These are phyloP conservation scores for Galerina marginata DNA, from an alignment of 768 basidiomycete genomes.

Conservation along the genomic window DNA sequence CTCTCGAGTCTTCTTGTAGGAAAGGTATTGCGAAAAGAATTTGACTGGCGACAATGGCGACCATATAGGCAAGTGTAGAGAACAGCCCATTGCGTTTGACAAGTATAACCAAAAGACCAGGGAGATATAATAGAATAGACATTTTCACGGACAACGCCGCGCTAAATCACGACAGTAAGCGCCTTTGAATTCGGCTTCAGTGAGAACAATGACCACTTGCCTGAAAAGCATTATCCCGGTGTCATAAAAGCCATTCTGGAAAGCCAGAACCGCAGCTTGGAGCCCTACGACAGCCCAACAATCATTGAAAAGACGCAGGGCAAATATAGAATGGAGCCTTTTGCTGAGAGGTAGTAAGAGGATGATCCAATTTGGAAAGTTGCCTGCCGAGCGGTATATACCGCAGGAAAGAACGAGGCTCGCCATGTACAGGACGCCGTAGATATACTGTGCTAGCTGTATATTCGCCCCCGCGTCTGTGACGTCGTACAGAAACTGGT, in stretches of 20 bases:
- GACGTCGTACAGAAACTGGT: slow-evolving; percentile 68
- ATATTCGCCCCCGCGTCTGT: slow-evolving; percentile 68
- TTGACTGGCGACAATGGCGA: slow-evolving; percentile 57
- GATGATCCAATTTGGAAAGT: slow-evolving; percentile 73
- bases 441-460: slow-evolving; percentile 75
- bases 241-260: slow-evolving; percentile 63
- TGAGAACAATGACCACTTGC: slow-evolving; percentile 43
- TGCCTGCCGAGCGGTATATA: slow-evolving; percentile 68
- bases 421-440: slow-evolving; percentile 71
- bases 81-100: slow-evolving; percentile 74
- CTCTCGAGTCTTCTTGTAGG: slow-evolving; percentile 58
- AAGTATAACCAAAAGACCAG: slow-evolving; percentile 82
- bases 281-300: slow-evolving; percentile 80
- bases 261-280: slow-evolving; percentile 70
- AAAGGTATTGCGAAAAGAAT: slow-evolving; percentile 72
- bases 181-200: slow-evolving; percentile 1
- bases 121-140: slow-evolving; percentile 90
- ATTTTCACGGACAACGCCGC: slow-evolving; percentile 92
- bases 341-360: slow-evolving; percentile 86
- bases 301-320: slow-evolving; percentile 93
- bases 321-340: slow-evolving; percentile 91
- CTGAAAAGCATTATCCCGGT: slow-evolving; percentile 74
- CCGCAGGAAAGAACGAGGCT: slow-evolving; percentile 68
- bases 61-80: slow-evolving; percentile 53
- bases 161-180: slow-evolving; percentile 41